These are phyloP conservation scores for Lanmaoa pseudosensibilis DNA, from an alignment of 768 basidiomycete genomes.

Conservation along the genomic window DNA sequence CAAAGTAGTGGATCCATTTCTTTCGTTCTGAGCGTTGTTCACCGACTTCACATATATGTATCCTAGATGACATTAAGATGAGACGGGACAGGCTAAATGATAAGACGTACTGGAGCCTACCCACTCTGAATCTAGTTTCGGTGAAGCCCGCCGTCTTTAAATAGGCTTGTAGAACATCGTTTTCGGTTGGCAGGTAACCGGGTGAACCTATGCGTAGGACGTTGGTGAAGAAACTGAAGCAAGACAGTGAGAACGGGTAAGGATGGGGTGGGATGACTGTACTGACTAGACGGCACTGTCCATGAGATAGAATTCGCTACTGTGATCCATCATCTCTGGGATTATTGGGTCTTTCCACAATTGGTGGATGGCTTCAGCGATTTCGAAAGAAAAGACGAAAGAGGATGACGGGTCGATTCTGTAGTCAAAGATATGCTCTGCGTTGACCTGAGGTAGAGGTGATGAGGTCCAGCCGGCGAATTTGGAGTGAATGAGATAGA, in stretches of 20 bases:
- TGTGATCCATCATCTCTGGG: constrained; percentile 50
- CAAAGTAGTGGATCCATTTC: constrained; percentile 81
- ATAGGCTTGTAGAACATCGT: constrained; percentile 85
- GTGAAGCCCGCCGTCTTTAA: constrained; percentile 88
- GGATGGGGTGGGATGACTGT: neutral
- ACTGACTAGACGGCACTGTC: constrained; percentile 87
- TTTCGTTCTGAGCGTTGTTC: constrained; percentile 80
- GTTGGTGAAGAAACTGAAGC: constrained; percentile 76
- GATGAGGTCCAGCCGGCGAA: neutral
- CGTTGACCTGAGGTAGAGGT: constrained; percentile 37
- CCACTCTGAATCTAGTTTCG: constrained; percentile 81
- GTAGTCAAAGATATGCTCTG: constrained; percentile 65
- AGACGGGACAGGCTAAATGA: rapidly evolving
- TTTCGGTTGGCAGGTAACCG: constrained; percentile 85
- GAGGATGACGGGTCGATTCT: constrained; percentile 40
- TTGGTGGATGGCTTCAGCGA: constrained; percentile 66
- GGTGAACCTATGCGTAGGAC: constrained; percentile 79
- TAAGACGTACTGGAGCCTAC: constrained; percentile 52
- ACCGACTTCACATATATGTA: constrained; percentile 78
- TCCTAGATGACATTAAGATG: constrained; percentile 28
- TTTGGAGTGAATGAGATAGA: rapidly evolving
- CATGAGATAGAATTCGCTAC: constrained; percentile 87
- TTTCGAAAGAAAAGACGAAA: constrained; percentile 54
- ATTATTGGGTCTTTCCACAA: constrained; percentile 72
- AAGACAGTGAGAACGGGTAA: neutral